Conservation (phyloP, 1,139 yeast genomes). For the Hyphopichia burtonii region DNA sequence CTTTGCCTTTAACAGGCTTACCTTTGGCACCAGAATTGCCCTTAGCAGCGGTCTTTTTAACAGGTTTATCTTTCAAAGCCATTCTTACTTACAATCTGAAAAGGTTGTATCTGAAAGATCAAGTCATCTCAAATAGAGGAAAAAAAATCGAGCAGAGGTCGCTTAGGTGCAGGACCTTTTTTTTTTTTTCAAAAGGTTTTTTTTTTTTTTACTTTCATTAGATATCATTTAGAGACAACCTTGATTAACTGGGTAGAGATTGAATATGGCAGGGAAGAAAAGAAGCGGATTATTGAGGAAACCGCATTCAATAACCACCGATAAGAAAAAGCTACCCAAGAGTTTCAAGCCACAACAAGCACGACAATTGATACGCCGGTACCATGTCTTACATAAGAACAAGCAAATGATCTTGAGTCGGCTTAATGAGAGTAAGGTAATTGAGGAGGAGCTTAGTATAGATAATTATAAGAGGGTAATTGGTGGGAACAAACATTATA, state of each 20-base stretch:
- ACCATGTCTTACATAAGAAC: conserved; percentile 60
- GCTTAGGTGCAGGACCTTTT: too few relatives aligned
- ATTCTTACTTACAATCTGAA: not conserved
- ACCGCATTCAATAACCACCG: too few relatives aligned
- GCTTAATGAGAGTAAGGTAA: conserved; percentile 11
- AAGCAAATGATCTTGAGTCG: conserved; percentile 36
- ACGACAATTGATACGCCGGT: conserved; percentile 64
- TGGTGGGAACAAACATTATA: conserved; percentile 5
- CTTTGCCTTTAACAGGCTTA: conserved; percentile 5
- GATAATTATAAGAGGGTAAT: conserved; percentile 22
- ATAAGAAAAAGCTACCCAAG: too few relatives aligned
- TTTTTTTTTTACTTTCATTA: too few relatives aligned
- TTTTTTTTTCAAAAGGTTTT: too few relatives aligned
- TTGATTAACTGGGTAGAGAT: not conserved
- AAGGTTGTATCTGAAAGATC: not conserved
- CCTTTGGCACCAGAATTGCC: not conserved
- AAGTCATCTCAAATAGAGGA: not conserved
- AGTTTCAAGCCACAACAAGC: conserved; percentile 65
- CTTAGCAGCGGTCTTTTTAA: not conserved
- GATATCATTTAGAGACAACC: too few relatives aligned
- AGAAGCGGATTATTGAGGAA: conserved; percentile 22
- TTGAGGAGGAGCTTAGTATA: conserved; percentile 20
- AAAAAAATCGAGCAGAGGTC: too few relatives aligned
- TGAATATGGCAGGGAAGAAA: conserved; percentile 1
- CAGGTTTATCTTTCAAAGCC: not conserved